Evolutionary conservation across 2,329 filamentous ascomycete genomes (phyloP).

Genomic region (Celoporthe dispersa): DNA sequence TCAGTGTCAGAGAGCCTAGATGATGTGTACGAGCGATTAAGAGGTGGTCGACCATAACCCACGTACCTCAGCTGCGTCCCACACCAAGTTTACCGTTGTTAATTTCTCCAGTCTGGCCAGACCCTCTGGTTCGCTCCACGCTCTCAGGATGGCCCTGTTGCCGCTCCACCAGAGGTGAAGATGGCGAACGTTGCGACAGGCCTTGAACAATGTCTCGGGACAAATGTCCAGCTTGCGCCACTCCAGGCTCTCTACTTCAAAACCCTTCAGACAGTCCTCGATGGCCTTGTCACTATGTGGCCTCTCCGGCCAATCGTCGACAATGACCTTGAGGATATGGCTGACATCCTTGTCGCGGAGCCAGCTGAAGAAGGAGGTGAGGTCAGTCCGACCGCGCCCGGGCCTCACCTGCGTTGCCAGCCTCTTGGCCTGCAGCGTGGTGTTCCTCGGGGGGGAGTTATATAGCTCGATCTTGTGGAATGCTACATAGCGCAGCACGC

Average conservation of each 20-base stretch:
- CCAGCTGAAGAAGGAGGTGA: background rate
- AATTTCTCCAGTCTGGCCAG: constrained; percentile 4
- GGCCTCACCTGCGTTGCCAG: background rate
- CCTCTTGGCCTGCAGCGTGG: background rate
- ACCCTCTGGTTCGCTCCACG: constrained; percentile 6
- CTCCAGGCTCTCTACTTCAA: background rate
- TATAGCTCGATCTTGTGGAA: background rate
- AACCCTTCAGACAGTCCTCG: background rate
- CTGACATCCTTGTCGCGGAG: constrained; percentile 6
- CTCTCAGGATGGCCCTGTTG: constrained; percentile 8
- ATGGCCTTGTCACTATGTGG: constrained; percentile 11
- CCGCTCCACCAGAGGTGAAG: constrained; percentile 15
- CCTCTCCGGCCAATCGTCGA: background rate
- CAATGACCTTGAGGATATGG: constrained; percentile 5
- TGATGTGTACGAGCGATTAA: background rate
- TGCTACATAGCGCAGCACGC: background rate
- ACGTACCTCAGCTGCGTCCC: background rate
- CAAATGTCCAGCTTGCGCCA: constrained; percentile 11
- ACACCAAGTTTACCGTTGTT: background rate
- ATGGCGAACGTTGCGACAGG: background rate
- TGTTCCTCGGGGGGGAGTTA: background rate
- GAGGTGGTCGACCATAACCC: background rate
- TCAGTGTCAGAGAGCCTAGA: background rate
- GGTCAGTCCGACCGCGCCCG: background rate
- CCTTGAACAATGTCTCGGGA: background rate